phyloP scores from a whole-genome alignment of 306 rosid genomes.

The Inga leiocalycina region DNA sequence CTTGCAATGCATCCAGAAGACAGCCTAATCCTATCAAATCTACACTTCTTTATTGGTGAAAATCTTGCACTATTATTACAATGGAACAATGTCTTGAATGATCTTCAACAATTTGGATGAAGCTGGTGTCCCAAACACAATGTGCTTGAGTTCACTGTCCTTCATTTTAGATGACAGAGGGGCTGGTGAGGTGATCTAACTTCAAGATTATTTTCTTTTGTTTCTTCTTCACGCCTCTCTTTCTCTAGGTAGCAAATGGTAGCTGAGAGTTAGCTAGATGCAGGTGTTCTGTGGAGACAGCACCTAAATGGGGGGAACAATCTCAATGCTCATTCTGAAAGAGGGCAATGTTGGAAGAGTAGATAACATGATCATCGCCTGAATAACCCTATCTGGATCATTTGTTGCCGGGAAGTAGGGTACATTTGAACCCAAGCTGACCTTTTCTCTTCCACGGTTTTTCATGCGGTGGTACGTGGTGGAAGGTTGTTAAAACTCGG shows the following conservation, averaged over 20 bases:
- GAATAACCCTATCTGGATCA: conserved; percentile 39
- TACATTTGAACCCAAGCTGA: conserved; percentile 30
- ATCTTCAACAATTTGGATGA: conserved; percentile 70
- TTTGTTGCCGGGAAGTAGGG: conserved; percentile 42
- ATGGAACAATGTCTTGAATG: not conserved
- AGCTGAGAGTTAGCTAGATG: conserved; percentile 39
- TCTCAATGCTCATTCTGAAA: conserved; percentile 47
- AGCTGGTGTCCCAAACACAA: conserved; percentile 84
- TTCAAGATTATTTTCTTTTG: conserved; percentile 7
- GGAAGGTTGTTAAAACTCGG: conserved; percentile 20
- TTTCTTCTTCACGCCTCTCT: not conserved
- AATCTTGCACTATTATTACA: too few relatives aligned
- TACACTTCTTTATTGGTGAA: too few relatives aligned
- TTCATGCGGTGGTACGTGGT: conserved; percentile 25
- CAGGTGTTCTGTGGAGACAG: conserved; percentile 33
- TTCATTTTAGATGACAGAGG: conserved; percentile 22
- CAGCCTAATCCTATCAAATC: too few relatives aligned
- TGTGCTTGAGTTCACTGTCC: conserved; percentile 61
- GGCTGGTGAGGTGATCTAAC: conserved; percentile 33
- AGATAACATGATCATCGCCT: conserved; percentile 46
- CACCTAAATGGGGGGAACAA: conserved; percentile 43
- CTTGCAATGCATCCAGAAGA: too few relatives aligned
- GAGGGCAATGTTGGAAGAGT: conserved; percentile 57
- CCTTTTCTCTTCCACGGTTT: conserved; percentile 33
- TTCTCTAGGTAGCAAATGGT: not conserved